A percentile compares a stretch with the other conserved stretches of the same genome.
These are phyloP conservation scores for Lentinula aciculospora DNA, from an alignment of 768 basidiomycete species.

Conservation along the genomic window DNA sequence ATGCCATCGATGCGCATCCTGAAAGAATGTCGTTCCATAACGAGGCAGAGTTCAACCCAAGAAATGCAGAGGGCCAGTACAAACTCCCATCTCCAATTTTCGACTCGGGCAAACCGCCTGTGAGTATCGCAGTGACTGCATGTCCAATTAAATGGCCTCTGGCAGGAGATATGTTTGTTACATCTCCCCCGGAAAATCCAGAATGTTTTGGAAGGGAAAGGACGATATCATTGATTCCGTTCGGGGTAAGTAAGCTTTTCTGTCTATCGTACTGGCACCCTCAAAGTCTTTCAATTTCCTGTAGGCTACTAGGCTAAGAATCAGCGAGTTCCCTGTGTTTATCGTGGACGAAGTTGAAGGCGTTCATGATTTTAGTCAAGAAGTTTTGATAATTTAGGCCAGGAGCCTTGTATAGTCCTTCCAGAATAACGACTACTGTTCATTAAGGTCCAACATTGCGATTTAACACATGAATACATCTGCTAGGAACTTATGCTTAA, in stretches of 20 bases:
- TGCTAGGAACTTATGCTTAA: background rate
- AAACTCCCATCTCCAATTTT: slow-evolving; percentile 42
- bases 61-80: slow-evolving; percentile 7
- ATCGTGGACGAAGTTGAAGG: slow-evolving; percentile 10
- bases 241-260: slow-evolving; percentile 32
- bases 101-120: slow-evolving; percentile 41
- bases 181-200: slow-evolving; percentile 39
- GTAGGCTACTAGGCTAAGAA: slow-evolving; percentile 32
- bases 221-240: slow-evolving; percentile 40
- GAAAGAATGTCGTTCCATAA: slow-evolving; percentile 32
- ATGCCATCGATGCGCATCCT: slow-evolving; percentile 52
- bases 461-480: background rate
- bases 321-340: slow-evolving; percentile 36
- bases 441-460: no score
- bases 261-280: background rate
- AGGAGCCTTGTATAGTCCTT: no score
- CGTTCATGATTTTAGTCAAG: background rate
- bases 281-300: background rate
- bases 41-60: slow-evolving; percentile 19
- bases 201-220: slow-evolving; percentile 33
- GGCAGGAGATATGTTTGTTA: slow-evolving; percentile 45
- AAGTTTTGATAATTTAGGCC: background rate
- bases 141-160: slow-evolving; percentile 42
- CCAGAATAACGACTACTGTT: no score
- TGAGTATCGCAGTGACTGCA: slow-evolving; percentile 41